Conservation (phyloP, 768 basidiomycete species). For the Boletus sp. region DNA sequence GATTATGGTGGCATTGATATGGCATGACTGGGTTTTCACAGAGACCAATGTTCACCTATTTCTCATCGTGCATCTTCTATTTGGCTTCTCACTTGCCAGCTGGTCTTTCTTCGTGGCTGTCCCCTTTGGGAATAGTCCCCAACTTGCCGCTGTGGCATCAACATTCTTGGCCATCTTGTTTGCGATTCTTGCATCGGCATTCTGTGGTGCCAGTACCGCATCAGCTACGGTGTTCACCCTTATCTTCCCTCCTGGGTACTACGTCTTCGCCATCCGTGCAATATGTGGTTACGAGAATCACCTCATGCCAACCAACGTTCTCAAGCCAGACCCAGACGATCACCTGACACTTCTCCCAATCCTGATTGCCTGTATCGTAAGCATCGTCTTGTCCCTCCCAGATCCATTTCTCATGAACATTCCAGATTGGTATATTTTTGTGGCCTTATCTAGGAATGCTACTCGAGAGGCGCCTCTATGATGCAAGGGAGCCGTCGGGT, state of each 20-base stretch:
- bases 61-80: slow-evolving; percentile 61
- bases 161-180: slow-evolving; percentile 67
- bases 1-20: slow-evolving; percentile 62
- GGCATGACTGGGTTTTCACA: slow-evolving; percentile 67
- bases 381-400: slow-evolving; percentile 18
- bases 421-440: slow-evolving; percentile 68
- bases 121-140: slow-evolving; percentile 71
- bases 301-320: slow-evolving; percentile 49
- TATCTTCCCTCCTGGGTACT: slow-evolving; percentile 75
- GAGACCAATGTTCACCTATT: slow-evolving; percentile 58
- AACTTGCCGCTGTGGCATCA: slow-evolving; percentile 64
- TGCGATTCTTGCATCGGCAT: slow-evolving; percentile 62
- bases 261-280: slow-evolving; percentile 66
- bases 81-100: slow-evolving; percentile 64
- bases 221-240: slow-evolving; percentile 62
- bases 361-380: slow-evolving; percentile 63
- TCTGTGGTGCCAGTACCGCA: slow-evolving; percentile 40
- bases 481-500: slow-evolving; percentile 42
- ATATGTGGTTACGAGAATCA: slow-evolving; percentile 69
- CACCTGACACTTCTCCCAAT: slow-evolving; percentile 54
- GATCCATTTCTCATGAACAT: not conserved
- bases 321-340: slow-evolving; percentile 61
- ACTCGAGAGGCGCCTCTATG: slow-evolving; percentile 61
- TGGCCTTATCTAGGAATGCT: slow-evolving; percentile 68
- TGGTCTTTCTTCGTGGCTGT: slow-evolving; percentile 71